phyloP scores from a whole-genome alignment of 768 basidiomycete genomes.

The Trametopsis cervina region DNA sequence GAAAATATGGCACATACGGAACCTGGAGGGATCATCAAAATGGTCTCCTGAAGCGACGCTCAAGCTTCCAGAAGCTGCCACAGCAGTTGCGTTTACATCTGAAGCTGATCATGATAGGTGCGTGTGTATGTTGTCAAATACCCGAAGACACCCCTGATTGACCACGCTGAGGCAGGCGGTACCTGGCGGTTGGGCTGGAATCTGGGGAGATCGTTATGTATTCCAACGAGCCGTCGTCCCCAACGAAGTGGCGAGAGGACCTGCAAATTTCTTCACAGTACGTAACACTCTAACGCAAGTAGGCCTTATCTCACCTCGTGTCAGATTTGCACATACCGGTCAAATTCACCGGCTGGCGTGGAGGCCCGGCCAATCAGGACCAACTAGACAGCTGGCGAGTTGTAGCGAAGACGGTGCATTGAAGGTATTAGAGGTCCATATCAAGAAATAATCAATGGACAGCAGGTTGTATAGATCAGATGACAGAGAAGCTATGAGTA shows the following conservation, averaged over 20 bases:
- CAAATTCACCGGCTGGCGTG: slow-evolving; percentile 81
- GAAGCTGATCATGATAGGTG: slow-evolving; percentile 35
- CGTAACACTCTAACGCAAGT: slow-evolving; percentile 13
- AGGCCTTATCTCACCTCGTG: background rate
- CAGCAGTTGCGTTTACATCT: slow-evolving; percentile 66
- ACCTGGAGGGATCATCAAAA: slow-evolving; percentile 21
- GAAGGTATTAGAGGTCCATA: slow-evolving; percentile 61
- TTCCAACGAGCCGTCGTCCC: slow-evolving; percentile 26
- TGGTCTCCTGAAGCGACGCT: slow-evolving; percentile 61
- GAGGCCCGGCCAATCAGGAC: slow-evolving; percentile 40
- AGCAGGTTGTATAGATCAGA: slow-evolving; percentile 19
- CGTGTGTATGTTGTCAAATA: slow-evolving; percentile 6
- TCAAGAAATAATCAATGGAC: slow-evolving; percentile 40
- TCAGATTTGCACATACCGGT: slow-evolving; percentile 66
- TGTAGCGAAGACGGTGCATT: slow-evolving; percentile 93
- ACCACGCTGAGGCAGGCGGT: slow-evolving; percentile 29
- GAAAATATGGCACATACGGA: slow-evolving; percentile 65
- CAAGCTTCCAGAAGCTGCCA: slow-evolving; percentile 71
- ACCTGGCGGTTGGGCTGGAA: slow-evolving; percentile 81
- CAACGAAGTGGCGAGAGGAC: slow-evolving; percentile 40
- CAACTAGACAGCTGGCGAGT: slow-evolving; percentile 57
- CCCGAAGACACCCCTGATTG: background rate
- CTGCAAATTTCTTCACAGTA: slow-evolving; percentile 47
- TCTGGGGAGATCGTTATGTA: slow-evolving; percentile 70
- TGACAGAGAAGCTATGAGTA: slow-evolving; percentile 37